These are phyloP conservation scores for Aurifilum marmelostoma DNA, from an alignment of 2,329 filamentous ascomycete genomes.

Conservation along the genomic window DNA sequence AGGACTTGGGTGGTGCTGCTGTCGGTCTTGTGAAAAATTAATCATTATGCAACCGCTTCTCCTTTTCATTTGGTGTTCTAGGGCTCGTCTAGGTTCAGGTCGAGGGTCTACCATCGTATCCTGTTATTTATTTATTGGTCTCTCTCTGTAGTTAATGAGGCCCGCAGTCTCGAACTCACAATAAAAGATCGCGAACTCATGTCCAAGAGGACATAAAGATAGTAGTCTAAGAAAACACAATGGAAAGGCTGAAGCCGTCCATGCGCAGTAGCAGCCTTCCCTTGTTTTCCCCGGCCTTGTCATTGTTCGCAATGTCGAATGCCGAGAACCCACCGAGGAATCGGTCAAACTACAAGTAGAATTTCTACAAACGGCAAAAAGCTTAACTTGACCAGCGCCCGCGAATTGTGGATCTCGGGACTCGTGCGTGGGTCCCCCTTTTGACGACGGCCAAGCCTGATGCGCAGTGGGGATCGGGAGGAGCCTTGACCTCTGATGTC, in stretches of 20 bases:
- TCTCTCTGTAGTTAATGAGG: not conserved
- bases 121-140: not conserved
- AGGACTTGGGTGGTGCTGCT: not conserved
- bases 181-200: not conserved
- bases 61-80: not conserved
- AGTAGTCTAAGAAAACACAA: too few species aligned
- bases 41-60: not conserved
- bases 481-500: not conserved
- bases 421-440: not conserved
- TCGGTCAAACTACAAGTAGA: not conserved
- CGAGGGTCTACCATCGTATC: not conserved
- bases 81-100: not conserved
- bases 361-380: not conserved
- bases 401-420: not conserved
- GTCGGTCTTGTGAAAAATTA: not conserved
- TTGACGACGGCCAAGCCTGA: not conserved
- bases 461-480: not conserved
- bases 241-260: not conserved
- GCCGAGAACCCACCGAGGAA: slow-evolving; percentile 3
- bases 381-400: not conserved
- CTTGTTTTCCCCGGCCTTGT: not conserved
- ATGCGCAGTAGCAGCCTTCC: not conserved
- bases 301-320: not conserved
- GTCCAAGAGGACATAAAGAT: not conserved
- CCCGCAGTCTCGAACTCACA: not conserved